Evolutionary conservation across 2,329 filamentous ascomycete genomes (phyloP).

Genomic region (Pseudocercospora fuligena): DNA sequence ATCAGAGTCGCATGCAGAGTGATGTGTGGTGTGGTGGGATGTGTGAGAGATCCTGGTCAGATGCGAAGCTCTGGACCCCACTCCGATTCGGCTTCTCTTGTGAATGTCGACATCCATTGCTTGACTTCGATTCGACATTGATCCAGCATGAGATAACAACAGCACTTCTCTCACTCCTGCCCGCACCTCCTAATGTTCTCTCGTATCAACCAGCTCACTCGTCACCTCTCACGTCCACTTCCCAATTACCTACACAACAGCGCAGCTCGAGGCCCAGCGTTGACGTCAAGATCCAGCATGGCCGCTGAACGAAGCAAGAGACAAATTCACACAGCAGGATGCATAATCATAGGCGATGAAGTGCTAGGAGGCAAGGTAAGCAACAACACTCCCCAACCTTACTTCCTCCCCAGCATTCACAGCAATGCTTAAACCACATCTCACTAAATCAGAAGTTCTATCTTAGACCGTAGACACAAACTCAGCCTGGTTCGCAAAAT

Average conservation of each 20-base stretch:
- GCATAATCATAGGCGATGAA: constrained; percentile 96
- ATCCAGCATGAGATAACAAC: constrained; percentile 8
- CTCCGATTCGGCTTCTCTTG: background rate
- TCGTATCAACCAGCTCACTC: constrained; percentile 72
- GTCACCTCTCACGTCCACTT: constrained; percentile 70
- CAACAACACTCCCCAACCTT: constrained; percentile 1
- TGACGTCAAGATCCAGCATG: constrained; percentile 52
- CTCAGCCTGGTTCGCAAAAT: constrained; percentile 67
- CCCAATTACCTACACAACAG: constrained; percentile 59
- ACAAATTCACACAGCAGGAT: constrained; percentile 86
- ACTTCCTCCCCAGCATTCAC: background rate
- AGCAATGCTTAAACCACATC: background rate
- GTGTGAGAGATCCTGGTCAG: background rate
- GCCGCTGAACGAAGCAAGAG: constrained; percentile 63
- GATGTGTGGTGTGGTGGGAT: background rate
- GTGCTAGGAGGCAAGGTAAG: constrained; percentile 90
- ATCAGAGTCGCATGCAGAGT: background rate
- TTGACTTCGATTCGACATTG: background rate
- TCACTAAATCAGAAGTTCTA: constrained; percentile 2
- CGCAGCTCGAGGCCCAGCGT: constrained; percentile 45
- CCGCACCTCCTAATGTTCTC: constrained; percentile 68
- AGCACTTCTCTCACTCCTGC: background rate
- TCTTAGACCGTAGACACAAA: constrained; percentile 68
- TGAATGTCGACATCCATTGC: constrained; percentile 1
- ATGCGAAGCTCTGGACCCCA: background rate